Evolutionary conservation across 1,284 basidiomycete species (phyloP).

Genomic region (Rhodofomes roseus): DNA sequence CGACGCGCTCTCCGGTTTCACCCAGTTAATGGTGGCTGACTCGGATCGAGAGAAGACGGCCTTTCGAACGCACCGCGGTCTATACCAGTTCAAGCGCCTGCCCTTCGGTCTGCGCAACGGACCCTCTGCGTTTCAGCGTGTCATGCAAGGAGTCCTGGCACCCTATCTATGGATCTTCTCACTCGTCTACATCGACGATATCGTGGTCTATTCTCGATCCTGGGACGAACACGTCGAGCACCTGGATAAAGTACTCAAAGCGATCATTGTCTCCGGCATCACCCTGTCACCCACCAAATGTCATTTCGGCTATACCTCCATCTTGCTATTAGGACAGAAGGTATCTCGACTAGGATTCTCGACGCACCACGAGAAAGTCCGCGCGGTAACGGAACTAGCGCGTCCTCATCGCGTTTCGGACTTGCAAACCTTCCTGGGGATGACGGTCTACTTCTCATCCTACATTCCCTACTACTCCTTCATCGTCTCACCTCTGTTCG

Average conservation of each 20-base stretch:
- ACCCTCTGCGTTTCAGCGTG: no score
- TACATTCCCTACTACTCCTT: no score
- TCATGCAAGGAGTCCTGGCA: no score
- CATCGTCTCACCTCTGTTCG: no score
- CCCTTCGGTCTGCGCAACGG: no score
- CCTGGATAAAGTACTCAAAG: slow-evolving; percentile 24
- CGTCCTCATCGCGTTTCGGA: slow-evolving; percentile 20
- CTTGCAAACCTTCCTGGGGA: slow-evolving; percentile 30
- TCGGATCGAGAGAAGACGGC: slow-evolving; percentile 33
- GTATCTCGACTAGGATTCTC: slow-evolving; percentile 28
- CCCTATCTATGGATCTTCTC: no score
- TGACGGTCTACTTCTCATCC: slow-evolving; percentile 31
- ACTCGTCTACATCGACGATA: no score
- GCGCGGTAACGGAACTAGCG: slow-evolving; percentile 21
- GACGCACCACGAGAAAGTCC: slow-evolving; percentile 27
- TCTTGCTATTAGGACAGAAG: no score
- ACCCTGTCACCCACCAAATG: no score
- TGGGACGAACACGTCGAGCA: slow-evolving; percentile 31
- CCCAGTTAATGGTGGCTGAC: slow-evolving; percentile 31
- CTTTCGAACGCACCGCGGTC: slow-evolving; percentile 36
- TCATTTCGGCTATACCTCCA: no score
- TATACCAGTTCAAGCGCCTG: slow-evolving; percentile 41
- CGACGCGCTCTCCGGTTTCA: slow-evolving; percentile 38
- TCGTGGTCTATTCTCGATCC: no score
- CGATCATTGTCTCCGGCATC: slow-evolving; percentile 25